A percentile compares a stretch with the other conserved stretches of the same genome.
These are phyloP conservation scores for Candida glaebosa DNA, from an alignment of 805 yeast species.

Conservation along the genomic window DNA sequence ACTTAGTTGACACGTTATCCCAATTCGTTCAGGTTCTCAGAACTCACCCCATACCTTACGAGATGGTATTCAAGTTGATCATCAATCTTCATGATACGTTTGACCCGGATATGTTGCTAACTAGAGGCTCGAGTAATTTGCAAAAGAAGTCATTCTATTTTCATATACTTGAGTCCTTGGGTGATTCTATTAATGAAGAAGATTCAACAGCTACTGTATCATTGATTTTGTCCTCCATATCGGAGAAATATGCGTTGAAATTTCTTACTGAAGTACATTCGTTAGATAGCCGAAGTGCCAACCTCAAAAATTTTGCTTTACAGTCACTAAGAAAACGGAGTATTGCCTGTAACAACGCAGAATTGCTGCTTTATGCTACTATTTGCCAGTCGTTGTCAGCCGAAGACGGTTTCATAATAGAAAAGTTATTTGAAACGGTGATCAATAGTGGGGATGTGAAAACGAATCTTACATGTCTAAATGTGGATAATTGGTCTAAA, in stretches of 20 bases:
- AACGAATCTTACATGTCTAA: slow-evolving; percentile 15
- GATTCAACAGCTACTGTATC: neutral
- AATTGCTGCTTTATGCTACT: slow-evolving; percentile 17
- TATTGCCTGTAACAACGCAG: slow-evolving; percentile 14
- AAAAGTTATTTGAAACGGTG: slow-evolving; percentile 30
- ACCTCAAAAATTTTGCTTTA: slow-evolving; percentile 13
- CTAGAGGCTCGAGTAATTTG: slow-evolving; percentile 4
- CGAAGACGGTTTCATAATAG: slow-evolving; percentile 22
- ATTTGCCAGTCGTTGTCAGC: slow-evolving; percentile 13
- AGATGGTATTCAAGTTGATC: slow-evolving; percentile 20
- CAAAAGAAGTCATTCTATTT: neutral
- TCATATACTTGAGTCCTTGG: neutral
- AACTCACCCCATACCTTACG: slow-evolving; percentile 14
- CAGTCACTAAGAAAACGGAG: slow-evolving; percentile 18
- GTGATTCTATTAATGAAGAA: neutral
- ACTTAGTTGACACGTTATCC: slow-evolving; percentile 31
- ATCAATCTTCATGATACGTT: slow-evolving; percentile 31
- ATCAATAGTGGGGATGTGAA: slow-evolving; percentile 28
- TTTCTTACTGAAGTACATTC: slow-evolving; percentile 15
- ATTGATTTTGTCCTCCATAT: slow-evolving; percentile 6
- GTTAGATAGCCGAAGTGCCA: slow-evolving; percentile 6
- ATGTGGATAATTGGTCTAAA: slow-evolving; percentile 26
- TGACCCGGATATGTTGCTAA: slow-evolving; percentile 21
- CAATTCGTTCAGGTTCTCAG: slow-evolving; percentile 19
- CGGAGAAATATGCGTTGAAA: slow-evolving; percentile 15